These are phyloP conservation scores for Herpetomonas tarakana DNA, from an alignment of 208 protist genomes.

Conservation along the genomic window DNA sequence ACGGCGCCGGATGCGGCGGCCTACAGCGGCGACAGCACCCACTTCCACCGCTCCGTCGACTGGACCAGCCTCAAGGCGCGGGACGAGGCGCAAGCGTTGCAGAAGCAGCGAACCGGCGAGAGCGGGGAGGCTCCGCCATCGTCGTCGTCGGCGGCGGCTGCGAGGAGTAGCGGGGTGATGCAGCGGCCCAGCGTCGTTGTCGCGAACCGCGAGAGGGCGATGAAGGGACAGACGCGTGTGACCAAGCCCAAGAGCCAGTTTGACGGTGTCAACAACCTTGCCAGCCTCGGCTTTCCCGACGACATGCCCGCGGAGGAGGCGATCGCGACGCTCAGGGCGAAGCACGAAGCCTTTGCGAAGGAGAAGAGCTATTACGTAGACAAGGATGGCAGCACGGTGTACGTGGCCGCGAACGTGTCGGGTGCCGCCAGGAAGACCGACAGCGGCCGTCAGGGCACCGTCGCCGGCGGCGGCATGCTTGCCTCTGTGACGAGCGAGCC, in stretches of 20 bases:
- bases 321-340: slow-evolving; percentile 46
- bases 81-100: slow-evolving; percentile 26
- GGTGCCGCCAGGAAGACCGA: slow-evolving; percentile 7
- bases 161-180: slow-evolving; percentile 11
- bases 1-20: slow-evolving; percentile 38
- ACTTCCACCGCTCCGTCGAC: slow-evolving; percentile 65
- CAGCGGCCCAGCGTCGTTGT: slow-evolving; percentile 10
- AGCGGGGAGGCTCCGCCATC: slow-evolving; percentile 1
- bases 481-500: slow-evolving; percentile 32
- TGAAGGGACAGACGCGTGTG: slow-evolving; percentile 18
- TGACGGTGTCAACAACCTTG: slow-evolving; percentile 65
- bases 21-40: slow-evolving; percentile 52
- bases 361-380: slow-evolving; percentile 66
- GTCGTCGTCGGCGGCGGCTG: slow-evolving; percentile 7
- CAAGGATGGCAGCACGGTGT: slow-evolving; percentile 73
- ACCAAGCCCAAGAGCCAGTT: slow-evolving; percentile 88
- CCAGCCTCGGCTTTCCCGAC: slow-evolving; percentile 47
- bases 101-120: slow-evolving; percentile 17
- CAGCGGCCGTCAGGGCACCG: background rate
- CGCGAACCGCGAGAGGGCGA: slow-evolving; percentile 13
- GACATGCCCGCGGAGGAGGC: slow-evolving; percentile 43
- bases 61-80: slow-evolving; percentile 56
- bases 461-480: slow-evolving; percentile 24
- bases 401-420: slow-evolving; percentile 31
- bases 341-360: slow-evolving; percentile 33